Percentiles rank a stretch among this genome's conserved stretches.
These are phyloP conservation scores for Papiliotrema flavescens DNA, from an alignment of 1,284 basidiomycete species.

Conservation along the genomic window DNA sequence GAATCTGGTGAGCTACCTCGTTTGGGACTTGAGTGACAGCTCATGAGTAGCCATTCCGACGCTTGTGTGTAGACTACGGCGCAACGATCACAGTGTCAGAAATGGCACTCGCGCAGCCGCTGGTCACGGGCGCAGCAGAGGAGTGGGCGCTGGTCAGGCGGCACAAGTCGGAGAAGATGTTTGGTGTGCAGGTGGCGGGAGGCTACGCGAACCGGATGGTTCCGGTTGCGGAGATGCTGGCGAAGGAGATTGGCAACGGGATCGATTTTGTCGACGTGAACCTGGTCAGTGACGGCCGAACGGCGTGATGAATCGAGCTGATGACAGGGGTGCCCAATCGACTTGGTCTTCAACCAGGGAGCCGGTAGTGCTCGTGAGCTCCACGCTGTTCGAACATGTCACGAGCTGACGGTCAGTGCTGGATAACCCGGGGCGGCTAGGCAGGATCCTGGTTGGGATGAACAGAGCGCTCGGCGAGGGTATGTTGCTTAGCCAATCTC, in stretches of 20 bases:
- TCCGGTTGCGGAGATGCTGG: constrained; percentile 78
- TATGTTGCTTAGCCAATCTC: constrained; percentile 13
- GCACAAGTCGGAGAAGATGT: constrained; percentile 82
- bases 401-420: constrained; percentile 59
- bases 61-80: constrained; percentile 79
- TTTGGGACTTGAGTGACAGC: background rate
- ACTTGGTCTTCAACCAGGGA: constrained; percentile 87
- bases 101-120: constrained; percentile 77
- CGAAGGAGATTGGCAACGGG: constrained; percentile 59
- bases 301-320: background rate
- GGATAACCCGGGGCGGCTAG: constrained; percentile 74
- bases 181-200: constrained; percentile 74
- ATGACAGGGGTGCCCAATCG: constrained; percentile 90
- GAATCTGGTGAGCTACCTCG: constrained; percentile 52
- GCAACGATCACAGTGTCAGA: constrained; percentile 95
- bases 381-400: background rate
- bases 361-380: constrained; percentile 72
- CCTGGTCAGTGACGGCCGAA: constrained; percentile 24
- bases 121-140: constrained; percentile 75
- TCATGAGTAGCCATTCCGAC: constrained; percentile 73
- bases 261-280: constrained; percentile 94
- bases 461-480: constrained; percentile 80
- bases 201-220: constrained; percentile 53
- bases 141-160: constrained; percentile 87
- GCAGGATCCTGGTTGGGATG: constrained; percentile 88